Evolutionary conservation across 306 rosid genomes (phyloP), one percentile per base, ranked within the genome.

Genomic region (Leucaena leucocephala): DNA sequence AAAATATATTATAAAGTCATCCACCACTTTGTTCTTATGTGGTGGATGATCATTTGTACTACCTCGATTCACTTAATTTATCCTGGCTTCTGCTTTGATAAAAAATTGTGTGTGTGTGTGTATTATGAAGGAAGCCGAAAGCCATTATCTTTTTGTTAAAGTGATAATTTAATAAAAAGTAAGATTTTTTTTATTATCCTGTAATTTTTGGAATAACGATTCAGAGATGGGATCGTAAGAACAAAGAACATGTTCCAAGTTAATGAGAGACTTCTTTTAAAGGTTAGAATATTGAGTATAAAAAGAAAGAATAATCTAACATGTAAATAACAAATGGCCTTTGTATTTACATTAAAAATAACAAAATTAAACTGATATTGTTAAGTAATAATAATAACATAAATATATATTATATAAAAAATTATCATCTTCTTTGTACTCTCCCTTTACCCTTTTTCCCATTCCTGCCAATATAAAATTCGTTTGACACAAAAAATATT

Each of bases 231-330:
- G 1, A 27, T 27, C 1, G 27, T 27, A 27, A 27, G 27, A 36
- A 2, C 39, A 35, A 59, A 3, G 59, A 16, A 78, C 44, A 55
- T 22, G 6, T 14, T 79, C 54, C 7, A 71, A 79, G 77, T 71
- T 65, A 71, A 79, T 44, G 17, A 57, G 57, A 5, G 69, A 38
- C 48, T 69, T 4, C 16, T 4, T 14, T 45, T 8, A 7, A 7
- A 43, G 0, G 46, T 7, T 43, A 43, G 46, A 42, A 43, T 2
- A 43, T 43, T 43, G 1, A 7, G 5, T 43, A 43, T 43, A 43
- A 43, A 43, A 9, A 43, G 46, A 36, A 36, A 36, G 39, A 36
- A 36, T 3, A 1, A 36, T 36, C 39, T 36, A 36, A 36, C 39
- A 36, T 36, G 39, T 1, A 36, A 2, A 36, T 40, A 40, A 6